Conservation (phyloP, 2,329 filamentous ascomycete genomes). For the Xenoacremonium recifei region DNA sequence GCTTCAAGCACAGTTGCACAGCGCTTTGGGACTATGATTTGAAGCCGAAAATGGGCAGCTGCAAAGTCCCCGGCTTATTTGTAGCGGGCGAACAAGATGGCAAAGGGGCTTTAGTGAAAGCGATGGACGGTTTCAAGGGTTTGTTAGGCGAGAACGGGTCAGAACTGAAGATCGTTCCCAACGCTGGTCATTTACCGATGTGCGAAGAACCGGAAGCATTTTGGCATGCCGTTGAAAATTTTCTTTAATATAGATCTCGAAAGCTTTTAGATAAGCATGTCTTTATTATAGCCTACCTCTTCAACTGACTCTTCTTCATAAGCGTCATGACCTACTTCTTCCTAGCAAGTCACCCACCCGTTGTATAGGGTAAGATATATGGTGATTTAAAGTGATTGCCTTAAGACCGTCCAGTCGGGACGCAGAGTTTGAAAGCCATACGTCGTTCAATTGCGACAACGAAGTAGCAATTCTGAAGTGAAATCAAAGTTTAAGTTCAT, state of each 20-base stretch:
- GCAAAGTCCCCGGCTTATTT: constrained; percentile 61
- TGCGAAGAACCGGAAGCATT: constrained; percentile 70
- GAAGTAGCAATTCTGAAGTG: too few relatives aligned
- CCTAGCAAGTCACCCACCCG: too few relatives aligned
- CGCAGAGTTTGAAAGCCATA: too few relatives aligned
- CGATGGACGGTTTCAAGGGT: constrained; percentile 72
- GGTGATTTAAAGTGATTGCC: too few relatives aligned
- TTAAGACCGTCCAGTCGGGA: too few relatives aligned
- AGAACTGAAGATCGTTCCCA: constrained; percentile 63
- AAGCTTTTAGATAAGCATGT: too few relatives aligned
- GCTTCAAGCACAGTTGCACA: constrained; percentile 66
- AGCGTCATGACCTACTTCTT: too few relatives aligned
- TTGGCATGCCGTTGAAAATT: constrained; percentile 59
- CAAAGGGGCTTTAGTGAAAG: constrained; percentile 67
- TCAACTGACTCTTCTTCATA: too few relatives aligned
- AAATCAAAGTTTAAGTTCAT: too few relatives aligned
- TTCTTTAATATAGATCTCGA: constrained; percentile 48
- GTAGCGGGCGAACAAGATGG: constrained; percentile 74
- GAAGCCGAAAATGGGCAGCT: constrained; percentile 51
- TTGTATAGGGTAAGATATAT: too few relatives aligned
- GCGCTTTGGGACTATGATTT: constrained; percentile 73
- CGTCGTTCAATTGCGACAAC: too few relatives aligned
- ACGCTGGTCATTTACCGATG: constrained; percentile 82
- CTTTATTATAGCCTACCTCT: too few relatives aligned
- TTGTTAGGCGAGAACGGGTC: constrained; percentile 54